Percentiles rank a stretch among this genome's conserved stretches.
Evolutionary conservation across 345 rosid genomes (phyloP).

Genomic region (Ricinus communis): DNA sequence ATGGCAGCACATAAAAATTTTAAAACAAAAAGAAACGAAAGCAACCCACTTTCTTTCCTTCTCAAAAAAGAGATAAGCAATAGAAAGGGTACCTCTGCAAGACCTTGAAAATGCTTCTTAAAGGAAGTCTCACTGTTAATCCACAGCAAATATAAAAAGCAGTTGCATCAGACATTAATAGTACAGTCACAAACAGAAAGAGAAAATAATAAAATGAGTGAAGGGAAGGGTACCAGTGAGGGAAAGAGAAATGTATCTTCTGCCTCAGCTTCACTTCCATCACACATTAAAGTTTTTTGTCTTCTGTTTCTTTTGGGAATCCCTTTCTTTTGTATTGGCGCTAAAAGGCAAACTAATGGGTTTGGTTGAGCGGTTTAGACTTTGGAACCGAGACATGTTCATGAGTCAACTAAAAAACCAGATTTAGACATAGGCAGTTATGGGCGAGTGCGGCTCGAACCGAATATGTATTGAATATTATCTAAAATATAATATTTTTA

Average conservation of each 20-base stretch:
- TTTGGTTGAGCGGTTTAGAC: too few species aligned
- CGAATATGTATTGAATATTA: too few species aligned
- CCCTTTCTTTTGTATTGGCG: too few species aligned
- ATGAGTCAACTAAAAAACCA: too few species aligned
- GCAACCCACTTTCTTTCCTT: not conserved
- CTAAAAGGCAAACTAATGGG: too few species aligned
- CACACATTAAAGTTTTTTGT: slow-evolving; percentile 2
- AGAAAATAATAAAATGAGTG: not conserved
- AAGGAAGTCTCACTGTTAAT: slow-evolving; percentile 13
- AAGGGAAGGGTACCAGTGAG: slow-evolving; percentile 20
- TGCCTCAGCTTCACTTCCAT: slow-evolving; percentile 33
- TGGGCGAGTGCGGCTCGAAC: too few species aligned
- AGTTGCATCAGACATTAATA: not conserved
- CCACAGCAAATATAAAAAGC: not conserved
- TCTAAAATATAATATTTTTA: too few species aligned
- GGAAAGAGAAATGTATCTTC: not conserved
- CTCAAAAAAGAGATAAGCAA: not conserved
- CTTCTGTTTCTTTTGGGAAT: not conserved
- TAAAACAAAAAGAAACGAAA: not conserved
- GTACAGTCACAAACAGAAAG: not conserved
- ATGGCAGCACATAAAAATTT: not conserved
- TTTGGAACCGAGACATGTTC: too few species aligned
- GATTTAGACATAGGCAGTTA: too few species aligned
- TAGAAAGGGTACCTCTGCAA: slow-evolving; percentile 26
- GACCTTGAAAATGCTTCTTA: slow-evolving; percentile 14